Evolutionary conservation across 2,329 filamentous ascomycete species (phyloP).

Genomic region (Pseudomassariella vexata): DNA sequence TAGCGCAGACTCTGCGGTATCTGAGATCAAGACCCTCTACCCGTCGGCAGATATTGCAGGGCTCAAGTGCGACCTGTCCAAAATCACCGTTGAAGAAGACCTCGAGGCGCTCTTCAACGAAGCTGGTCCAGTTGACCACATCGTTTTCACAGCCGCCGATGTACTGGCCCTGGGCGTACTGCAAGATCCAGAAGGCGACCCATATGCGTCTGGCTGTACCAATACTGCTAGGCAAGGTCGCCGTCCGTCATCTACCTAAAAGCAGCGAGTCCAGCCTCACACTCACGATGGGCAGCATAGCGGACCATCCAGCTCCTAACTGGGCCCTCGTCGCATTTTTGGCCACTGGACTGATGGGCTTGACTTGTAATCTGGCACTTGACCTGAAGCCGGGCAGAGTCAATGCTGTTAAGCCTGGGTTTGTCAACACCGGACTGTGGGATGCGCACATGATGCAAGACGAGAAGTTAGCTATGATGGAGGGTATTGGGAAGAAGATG

Average conservation of each 20-base stretch:
- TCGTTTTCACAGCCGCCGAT: constrained; percentile 25
- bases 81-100: constrained; percentile 14
- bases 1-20: constrained; percentile 14
- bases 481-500: constrained; percentile 9
- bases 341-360: constrained; percentile 14
- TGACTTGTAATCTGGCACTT: constrained; percentile 22
- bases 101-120: constrained; percentile 16
- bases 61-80: constrained; percentile 16
- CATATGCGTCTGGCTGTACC: constrained; percentile 27
- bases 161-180: constrained; percentile 13
- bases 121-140: constrained; percentile 17
- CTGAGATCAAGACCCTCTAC: constrained; percentile 14
- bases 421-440: constrained; percentile 22
- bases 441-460: constrained; percentile 6
- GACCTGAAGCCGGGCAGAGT: constrained; percentile 21
- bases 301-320: constrained; percentile 11
- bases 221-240: constrained; percentile 27
- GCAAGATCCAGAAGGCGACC: constrained; percentile 14
- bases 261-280: constrained; percentile 14
- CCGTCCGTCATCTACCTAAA: constrained; percentile 18
- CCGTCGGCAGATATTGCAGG: constrained; percentile 10
- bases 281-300: constrained; percentile 19
- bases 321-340: constrained; percentile 18
- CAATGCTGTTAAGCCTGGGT: constrained; percentile 22
- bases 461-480: constrained; percentile 9